Evolutionary conservation across 2,329 filamentous ascomycete genomes (phyloP).

Genomic region (Curvularia eragrostidis): DNA sequence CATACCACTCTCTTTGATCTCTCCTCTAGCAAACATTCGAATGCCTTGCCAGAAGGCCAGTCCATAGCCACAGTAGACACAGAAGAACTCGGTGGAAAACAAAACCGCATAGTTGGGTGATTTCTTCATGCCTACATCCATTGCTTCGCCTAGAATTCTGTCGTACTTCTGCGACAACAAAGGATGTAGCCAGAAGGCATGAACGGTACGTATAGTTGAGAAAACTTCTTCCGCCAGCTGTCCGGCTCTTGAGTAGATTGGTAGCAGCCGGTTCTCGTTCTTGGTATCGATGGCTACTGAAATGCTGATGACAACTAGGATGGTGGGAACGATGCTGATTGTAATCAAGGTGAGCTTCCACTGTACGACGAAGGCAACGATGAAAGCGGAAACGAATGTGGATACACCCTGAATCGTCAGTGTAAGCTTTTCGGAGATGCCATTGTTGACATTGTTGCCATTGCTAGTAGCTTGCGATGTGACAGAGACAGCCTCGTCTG

Average conservation of each 20-base stretch:
- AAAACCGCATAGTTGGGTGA: slow-evolving; percentile 52
- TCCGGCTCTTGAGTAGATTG: slow-evolving; percentile 55
- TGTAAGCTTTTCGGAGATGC: slow-evolving; percentile 63
- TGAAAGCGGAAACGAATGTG: slow-evolving; percentile 78
- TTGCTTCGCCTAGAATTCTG: slow-evolving; percentile 51
- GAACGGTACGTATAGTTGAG: slow-evolving; percentile 58
- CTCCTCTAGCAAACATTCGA: slow-evolving; percentile 62
- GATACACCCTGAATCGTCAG: slow-evolving; percentile 53
- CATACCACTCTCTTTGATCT: slow-evolving; percentile 57
- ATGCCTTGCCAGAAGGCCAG: slow-evolving; percentile 57
- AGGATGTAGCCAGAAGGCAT: slow-evolving; percentile 55
- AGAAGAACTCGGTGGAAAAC: slow-evolving; percentile 54
- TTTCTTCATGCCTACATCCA: slow-evolving; percentile 55
- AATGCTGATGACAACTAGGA: slow-evolving; percentile 40
- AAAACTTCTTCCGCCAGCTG: slow-evolving; percentile 60
- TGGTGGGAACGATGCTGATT: slow-evolving; percentile 57
- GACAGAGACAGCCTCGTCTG: slow-evolving; percentile 89
- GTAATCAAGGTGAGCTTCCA: slow-evolving; percentile 91
- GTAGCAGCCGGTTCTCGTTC: slow-evolving; percentile 47
- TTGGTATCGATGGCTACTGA: slow-evolving; percentile 47
- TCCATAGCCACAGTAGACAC: slow-evolving; percentile 55
- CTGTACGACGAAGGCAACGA: slow-evolving; percentile 89
- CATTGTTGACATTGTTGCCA: slow-evolving; percentile 91
- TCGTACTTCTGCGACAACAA: slow-evolving; percentile 56
- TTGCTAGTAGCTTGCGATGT: slow-evolving; percentile 94